A percentile compares a stretch with the other conserved stretches of the same genome.
Conservation (phyloP, 2,329 filamentous ascomycete genomes). For the Diaporthe vexans region DNA sequence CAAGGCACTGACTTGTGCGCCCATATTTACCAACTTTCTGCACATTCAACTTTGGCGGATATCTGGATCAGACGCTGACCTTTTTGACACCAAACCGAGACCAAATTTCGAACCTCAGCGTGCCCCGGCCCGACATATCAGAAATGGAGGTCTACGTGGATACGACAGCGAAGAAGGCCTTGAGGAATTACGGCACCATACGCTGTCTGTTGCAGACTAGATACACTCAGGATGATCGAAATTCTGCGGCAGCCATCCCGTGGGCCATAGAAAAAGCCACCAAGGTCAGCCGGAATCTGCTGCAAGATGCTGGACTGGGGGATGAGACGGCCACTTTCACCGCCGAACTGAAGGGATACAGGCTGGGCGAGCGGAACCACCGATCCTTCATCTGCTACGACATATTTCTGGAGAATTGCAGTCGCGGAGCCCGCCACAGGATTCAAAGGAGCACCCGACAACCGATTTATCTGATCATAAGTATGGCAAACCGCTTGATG, state of each 20-base stretch:
- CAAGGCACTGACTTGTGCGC: no score
- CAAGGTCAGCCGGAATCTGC: background rate
- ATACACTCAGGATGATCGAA: background rate
- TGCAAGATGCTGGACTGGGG: background rate
- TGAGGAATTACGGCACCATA: background rate
- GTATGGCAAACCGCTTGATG: background rate
- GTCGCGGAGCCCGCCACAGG: background rate
- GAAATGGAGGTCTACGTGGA: background rate
- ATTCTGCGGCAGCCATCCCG: background rate
- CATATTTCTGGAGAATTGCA: background rate
- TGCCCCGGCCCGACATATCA: background rate
- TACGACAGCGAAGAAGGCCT: background rate
- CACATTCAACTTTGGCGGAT: no score
- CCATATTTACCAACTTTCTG: no score
- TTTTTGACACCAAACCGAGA: background rate
- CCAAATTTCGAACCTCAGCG: background rate
- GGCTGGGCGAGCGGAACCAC: background rate
- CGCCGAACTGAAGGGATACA: background rate
- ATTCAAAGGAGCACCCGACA: background rate
- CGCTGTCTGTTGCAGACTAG: background rate
- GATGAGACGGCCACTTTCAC: background rate
- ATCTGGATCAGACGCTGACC: background rate
- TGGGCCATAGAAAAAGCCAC: background rate
- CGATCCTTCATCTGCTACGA: background rate
- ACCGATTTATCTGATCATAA: background rate